These are phyloP conservation scores for Stenocarpella maydis DNA, from an alignment of 2,329 filamentous ascomycete genomes.

Conservation along the genomic window DNA sequence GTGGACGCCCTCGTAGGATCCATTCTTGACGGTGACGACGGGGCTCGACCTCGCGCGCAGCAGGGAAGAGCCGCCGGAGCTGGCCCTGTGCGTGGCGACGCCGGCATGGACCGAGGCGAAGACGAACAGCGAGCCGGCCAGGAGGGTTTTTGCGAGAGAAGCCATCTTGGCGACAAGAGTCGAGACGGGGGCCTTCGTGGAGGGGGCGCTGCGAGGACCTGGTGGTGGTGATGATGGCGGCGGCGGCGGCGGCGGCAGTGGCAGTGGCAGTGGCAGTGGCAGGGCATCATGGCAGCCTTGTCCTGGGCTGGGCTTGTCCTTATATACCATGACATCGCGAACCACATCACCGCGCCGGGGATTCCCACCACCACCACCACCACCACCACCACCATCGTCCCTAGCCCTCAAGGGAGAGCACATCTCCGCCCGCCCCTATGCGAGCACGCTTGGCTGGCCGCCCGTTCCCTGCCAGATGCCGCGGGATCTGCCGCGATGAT, in stretches of 20 bases:
- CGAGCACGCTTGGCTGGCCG: neutral
- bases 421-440: neutral
- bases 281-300: neutral
- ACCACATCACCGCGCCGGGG: neutral
- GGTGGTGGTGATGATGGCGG: neutral
- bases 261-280: neutral
- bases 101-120: slow-evolving; percentile 24
- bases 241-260: neutral
- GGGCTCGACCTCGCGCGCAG: slow-evolving; percentile 2
- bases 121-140: slow-evolving; percentile 31
- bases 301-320: neutral
- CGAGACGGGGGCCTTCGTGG: neutral
- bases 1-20: slow-evolving; percentile 47
- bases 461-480: neutral
- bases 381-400: neutral
- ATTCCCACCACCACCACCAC: neutral
- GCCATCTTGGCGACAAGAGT: slow-evolving; percentile 30
- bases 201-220: neutral
- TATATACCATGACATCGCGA: neutral
- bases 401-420: neutral
- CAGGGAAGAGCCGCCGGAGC: slow-evolving; percentile 32
- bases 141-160: slow-evolving; percentile 29
- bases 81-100: neutral
- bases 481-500: slow-evolving; percentile 11
- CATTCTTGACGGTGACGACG: slow-evolving; percentile 42